These are phyloP conservation scores for Mycena amicta DNA, from an alignment of 768 basidiomycete species.

Conservation along the genomic window DNA sequence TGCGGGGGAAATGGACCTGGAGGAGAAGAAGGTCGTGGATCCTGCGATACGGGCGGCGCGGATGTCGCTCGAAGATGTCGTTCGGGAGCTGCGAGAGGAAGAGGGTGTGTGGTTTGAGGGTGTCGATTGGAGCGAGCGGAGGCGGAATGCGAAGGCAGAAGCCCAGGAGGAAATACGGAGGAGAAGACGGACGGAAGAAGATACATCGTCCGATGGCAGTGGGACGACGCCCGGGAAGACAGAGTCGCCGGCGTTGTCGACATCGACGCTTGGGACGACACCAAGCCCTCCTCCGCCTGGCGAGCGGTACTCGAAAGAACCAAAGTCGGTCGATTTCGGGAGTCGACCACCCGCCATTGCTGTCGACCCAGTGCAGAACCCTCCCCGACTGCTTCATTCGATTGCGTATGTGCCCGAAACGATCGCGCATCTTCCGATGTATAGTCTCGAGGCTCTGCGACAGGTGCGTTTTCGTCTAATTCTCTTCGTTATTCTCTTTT, in stretches of 20 bases:
- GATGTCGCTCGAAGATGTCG: slow-evolving; percentile 66
- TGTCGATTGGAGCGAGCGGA: slow-evolving; percentile 63
- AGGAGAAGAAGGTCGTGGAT: slow-evolving; percentile 31
- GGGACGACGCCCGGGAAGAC: slow-evolving; percentile 47
- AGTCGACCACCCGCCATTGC: slow-evolving; percentile 36
- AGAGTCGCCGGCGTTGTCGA: slow-evolving; percentile 71
- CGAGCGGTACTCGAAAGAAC: slow-evolving; percentile 32
- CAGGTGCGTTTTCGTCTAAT: slow-evolving; percentile 42
- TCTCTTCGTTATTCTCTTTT: slow-evolving; percentile 6
- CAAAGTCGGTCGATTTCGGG: slow-evolving; percentile 14
- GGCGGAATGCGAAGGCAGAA: slow-evolving; percentile 39
- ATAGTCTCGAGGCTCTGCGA: slow-evolving; percentile 60
- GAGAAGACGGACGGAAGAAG: slow-evolving; percentile 43
- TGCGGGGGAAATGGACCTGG: slow-evolving; percentile 25
- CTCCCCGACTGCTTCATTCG: slow-evolving; percentile 60
- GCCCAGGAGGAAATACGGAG: slow-evolving; percentile 29
- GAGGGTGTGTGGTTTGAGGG: slow-evolving; percentile 75
- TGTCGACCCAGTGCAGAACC: slow-evolving; percentile 62
- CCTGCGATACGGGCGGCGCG: slow-evolving; percentile 56
- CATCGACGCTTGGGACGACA: slow-evolving; percentile 76
- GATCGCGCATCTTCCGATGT: slow-evolving; percentile 53
- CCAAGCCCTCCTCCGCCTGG: slow-evolving; percentile 67
- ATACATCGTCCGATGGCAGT: slow-evolving; percentile 40
- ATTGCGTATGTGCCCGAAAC: slow-evolving; percentile 73
- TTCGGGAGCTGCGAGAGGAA: slow-evolving; percentile 57